These are phyloP conservation scores for Cordyceps cateniannulata DNA, from an alignment of 2,329 filamentous ascomycete species.

Conservation along the genomic window DNA sequence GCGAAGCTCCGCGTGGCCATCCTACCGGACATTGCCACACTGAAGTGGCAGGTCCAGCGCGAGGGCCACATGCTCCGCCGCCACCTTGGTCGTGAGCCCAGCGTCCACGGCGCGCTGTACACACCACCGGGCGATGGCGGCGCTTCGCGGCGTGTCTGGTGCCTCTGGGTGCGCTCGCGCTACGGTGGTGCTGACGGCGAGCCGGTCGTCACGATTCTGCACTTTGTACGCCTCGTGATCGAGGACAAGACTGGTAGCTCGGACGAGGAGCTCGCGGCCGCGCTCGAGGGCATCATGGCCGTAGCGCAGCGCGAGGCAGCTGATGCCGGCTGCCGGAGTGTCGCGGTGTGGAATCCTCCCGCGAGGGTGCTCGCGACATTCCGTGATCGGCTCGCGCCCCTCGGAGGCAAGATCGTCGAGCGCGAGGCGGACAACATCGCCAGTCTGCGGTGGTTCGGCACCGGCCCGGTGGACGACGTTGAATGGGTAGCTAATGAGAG, in stretches of 20 bases:
- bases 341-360: slow-evolving; percentile 81
- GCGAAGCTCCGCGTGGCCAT: slow-evolving; percentile 28
- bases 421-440: slow-evolving; percentile 63
- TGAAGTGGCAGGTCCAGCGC: slow-evolving; percentile 60
- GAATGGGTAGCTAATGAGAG: slow-evolving; percentile 75
- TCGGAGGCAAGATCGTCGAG: slow-evolving; percentile 45
- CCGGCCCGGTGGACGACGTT: slow-evolving; percentile 43
- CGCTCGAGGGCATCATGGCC: slow-evolving; percentile 56
- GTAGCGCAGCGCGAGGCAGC: slow-evolving; percentile 65
- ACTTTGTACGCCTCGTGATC: slow-evolving; percentile 62
- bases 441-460: slow-evolving; percentile 65
- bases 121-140: slow-evolving; percentile 32
- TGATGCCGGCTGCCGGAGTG: slow-evolving; percentile 61
- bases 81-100: slow-evolving; percentile 50
- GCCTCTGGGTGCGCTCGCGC: slow-evolving; percentile 64
- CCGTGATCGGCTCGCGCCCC: slow-evolving; percentile 29
- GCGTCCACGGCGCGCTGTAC: slow-evolving; percentile 65
- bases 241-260: slow-evolving; percentile 44
- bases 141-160: slow-evolving; percentile 59
- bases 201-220: slow-evolving; percentile 57
- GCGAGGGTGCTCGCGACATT: slow-evolving; percentile 43
- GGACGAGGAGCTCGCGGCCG: slow-evolving; percentile 39
- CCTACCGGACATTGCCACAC: slow-evolving; percentile 25
- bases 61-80: slow-evolving; percentile 70
- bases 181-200: slow-evolving; percentile 44